A percentile compares a stretch with the other conserved stretches of the same genome.
These are phyloP conservation scores for Physcomitrellopsis africana DNA, from an alignment of 225 moss, liverwort and hornwort species.

Conservation along the genomic window DNA sequence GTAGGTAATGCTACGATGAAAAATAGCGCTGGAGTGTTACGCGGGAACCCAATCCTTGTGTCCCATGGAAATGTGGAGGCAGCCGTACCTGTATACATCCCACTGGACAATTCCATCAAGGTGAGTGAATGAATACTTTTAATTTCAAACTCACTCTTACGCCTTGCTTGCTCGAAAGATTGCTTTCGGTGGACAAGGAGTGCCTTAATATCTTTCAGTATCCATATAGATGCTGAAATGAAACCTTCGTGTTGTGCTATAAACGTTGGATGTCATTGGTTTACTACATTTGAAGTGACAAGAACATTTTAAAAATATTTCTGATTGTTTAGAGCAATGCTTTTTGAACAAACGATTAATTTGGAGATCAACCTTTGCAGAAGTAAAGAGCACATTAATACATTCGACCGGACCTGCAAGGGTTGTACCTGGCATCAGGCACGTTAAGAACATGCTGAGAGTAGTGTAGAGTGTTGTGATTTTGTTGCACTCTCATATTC, in stretches of 20 bases:
- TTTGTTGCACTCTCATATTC: neutral
- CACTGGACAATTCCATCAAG: conserved; percentile 61
- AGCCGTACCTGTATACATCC: conserved; percentile 64
- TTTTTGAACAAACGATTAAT: neutral
- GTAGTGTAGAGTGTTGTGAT: neutral
- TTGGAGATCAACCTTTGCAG: no score
- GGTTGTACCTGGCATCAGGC: neutral
- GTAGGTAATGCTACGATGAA: conserved; percentile 44
- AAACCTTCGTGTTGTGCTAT: neutral
- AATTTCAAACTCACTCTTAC: neutral
- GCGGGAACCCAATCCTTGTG: conserved; percentile 55
- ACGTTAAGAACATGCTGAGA: neutral
- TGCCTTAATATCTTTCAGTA: neutral
- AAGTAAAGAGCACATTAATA: no score
- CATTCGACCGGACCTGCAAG: no score
- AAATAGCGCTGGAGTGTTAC: conserved; percentile 50
- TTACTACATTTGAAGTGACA: neutral
- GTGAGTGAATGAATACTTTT: conserved; percentile 21
- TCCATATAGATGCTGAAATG: conserved; percentile 9
- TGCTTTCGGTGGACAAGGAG: neutral
- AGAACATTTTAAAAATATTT: neutral
- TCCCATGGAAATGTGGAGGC: conserved; percentile 68
- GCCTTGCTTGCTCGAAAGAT: neutral
- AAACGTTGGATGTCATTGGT: neutral
- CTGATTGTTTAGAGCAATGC: neutral